These are phyloP conservation scores for Fraxinus sp. DNA, from an alignment of 305 asterid species.

Conservation along the genomic window DNA sequence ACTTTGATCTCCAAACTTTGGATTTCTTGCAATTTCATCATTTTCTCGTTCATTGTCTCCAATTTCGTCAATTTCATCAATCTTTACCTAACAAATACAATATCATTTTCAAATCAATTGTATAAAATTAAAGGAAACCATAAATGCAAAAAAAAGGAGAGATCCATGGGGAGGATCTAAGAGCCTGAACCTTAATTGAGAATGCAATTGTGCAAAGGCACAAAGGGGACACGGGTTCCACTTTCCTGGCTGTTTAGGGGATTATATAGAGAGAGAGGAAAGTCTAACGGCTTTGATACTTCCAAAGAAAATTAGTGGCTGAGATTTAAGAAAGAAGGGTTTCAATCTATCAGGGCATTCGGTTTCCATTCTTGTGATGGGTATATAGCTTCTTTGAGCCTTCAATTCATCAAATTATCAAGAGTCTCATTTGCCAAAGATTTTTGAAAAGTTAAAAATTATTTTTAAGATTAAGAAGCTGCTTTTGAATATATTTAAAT, in stretches of 20 bases:
- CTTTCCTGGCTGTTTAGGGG: not conserved
- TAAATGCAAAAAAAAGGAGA: not conserved
- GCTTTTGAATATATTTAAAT: no score
- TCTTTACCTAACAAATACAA: no score
- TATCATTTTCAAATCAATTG: not conserved
- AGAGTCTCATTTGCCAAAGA: not conserved
- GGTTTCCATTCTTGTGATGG: not conserved
- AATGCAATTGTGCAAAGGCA: not conserved
- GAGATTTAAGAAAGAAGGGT: not conserved
- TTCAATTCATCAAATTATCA: not conserved
- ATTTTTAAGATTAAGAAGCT: no score
- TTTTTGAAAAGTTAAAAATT: no score
- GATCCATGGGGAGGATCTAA: not conserved
- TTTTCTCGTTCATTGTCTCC: no score
- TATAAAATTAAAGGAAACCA: not conserved
- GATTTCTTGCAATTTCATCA: no score
- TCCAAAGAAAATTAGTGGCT: not conserved
- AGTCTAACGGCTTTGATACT: not conserved
- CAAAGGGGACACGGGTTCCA: not conserved
- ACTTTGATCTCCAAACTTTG: no score
- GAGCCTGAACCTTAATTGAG: not conserved
- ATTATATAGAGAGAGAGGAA: not conserved
- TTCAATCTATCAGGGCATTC: not conserved
- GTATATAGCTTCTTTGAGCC: not conserved
- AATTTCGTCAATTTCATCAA: no score